Base-by-base conservation (phyloP, 2,329 filamentous ascomycete genomes). In the Phialocephala sp. region DNA sequence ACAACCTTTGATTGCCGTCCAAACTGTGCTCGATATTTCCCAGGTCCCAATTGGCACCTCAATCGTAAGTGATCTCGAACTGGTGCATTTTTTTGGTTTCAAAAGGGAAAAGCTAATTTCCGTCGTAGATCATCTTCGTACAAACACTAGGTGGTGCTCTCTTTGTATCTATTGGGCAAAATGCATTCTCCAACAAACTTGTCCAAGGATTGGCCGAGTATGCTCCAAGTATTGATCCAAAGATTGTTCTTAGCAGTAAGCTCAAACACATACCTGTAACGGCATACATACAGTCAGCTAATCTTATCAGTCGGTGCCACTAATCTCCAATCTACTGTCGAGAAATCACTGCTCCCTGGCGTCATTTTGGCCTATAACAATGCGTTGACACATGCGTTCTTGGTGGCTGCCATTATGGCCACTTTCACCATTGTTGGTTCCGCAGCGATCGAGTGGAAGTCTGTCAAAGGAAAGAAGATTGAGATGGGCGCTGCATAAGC, bases 301-400 rank as follows among this genome's bases (percentile, higher is more conserved):
- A 47, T 22, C 8, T 22, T 9, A n/a, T n/a, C n/a, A 47, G 50
- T 78, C 8, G 85, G 85, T 36, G 84, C 83, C n/a, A 92, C 89
- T 0, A 83, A 87, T 56, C 79, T 94, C 24, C 83, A 84, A 66
- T 74, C 79, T 0, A 74, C 80, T 1, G 85, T 92, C 32, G 79
- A 83, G 0, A 54, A 77, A 0, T 71, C 85, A 66, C 84, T 81
- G 65, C 75, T 89, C 4, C 72, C 76, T 1, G 77, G 80, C 0
- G 88, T 93, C 9, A 79, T 88, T 1, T 68, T 79, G 0, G 89
- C 88, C 0, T 89, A 89, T 76, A 89, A 88, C 69, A 68, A 77
- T 18, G 82, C 85, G 0, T 73, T 89, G 22, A 82, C 80, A 4
- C 75, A 82, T 64, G 80, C 82, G 0, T 89, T 86, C 74, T 84